These are phyloP conservation scores for Alternaria solani DNA, from an alignment of 2,329 filamentous ascomycete genomes.

Conservation along the genomic window DNA sequence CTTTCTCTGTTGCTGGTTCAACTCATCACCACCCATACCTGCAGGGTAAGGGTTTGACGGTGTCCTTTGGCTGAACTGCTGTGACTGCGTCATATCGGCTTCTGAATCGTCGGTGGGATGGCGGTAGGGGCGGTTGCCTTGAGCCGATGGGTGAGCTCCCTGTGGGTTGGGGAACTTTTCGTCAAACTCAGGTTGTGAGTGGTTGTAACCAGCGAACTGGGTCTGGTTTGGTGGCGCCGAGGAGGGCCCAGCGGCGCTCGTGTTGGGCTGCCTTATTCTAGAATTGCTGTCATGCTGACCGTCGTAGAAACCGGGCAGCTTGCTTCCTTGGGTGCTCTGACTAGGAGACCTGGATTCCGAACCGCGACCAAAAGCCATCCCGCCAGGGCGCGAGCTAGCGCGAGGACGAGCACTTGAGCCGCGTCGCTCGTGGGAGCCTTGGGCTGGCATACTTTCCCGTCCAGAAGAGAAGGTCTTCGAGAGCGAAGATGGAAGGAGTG, in stretches of 20 bases:
- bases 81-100: conserved; percentile 37
- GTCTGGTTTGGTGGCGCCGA: conserved; percentile 50
- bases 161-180: conserved; percentile 48
- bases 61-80: conserved; percentile 26
- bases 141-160: conserved; percentile 40
- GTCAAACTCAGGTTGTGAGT: conserved; percentile 38
- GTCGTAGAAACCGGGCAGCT: conserved; percentile 55
- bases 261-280: conserved; percentile 29
- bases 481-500: conserved; percentile 59
- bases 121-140: conserved; percentile 37
- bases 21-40: conserved; percentile 47
- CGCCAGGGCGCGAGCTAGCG: conserved; percentile 46
- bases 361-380: conserved; percentile 56
- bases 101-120: conserved; percentile 47
- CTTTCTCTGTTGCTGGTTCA: conserved; percentile 30
- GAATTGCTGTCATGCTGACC: conserved; percentile 46
- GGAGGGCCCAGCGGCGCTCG: conserved; percentile 35
- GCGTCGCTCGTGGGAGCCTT: conserved; percentile 45
- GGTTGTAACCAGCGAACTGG: conserved; percentile 43
- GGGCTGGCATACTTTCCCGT: conserved; percentile 44
- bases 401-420: conserved; percentile 41
- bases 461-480: conserved; percentile 56
- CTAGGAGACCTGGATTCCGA: conserved; percentile 53
- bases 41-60: conserved; percentile 50
- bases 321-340: conserved; percentile 55